Evolutionary conservation across 495 filamentous ascomycete genomes (phyloP).

Genomic region (Aspergillus coremiiformis): DNA sequence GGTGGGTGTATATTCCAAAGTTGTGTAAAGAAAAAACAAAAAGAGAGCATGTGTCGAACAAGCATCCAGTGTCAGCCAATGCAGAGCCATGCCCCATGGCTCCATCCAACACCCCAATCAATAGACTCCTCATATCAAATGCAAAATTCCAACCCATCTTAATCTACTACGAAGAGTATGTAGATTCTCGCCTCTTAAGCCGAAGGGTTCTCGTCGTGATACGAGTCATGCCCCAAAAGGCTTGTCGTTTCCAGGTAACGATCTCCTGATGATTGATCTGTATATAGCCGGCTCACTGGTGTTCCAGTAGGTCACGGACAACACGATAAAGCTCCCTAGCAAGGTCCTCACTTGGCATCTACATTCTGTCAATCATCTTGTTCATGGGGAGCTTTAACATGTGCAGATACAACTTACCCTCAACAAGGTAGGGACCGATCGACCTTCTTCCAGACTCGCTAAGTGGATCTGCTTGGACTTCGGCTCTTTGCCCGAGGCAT

Average conservation of each 20-base stretch:
- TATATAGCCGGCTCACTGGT: constrained; percentile 14
- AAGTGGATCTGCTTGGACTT: constrained; percentile 51
- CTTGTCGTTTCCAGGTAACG: not conserved
- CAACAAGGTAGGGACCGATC: constrained; percentile 54
- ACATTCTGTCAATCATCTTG: constrained; percentile 11
- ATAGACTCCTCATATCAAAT: constrained; percentile 15
- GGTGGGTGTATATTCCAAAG: not conserved
- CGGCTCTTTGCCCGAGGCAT: constrained; percentile 43
- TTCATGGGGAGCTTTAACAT: not conserved
- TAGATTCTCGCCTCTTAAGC: not conserved
- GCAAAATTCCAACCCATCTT: constrained; percentile 14
- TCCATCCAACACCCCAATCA: not conserved
- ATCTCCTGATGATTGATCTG: not conserved
- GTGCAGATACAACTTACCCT: constrained; percentile 48
- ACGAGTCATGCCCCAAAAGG: not conserved
- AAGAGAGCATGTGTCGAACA: not conserved
- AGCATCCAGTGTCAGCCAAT: not conserved
- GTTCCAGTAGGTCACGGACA: constrained; percentile 28
- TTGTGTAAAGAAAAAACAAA: not conserved
- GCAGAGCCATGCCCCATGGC: not conserved
- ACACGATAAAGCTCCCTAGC: constrained; percentile 36
- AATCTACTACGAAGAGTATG: not conserved
- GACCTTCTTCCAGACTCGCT: constrained; percentile 53
- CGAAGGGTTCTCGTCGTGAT: not conserved
- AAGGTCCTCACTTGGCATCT: constrained; percentile 38